Conservation (phyloP, 2,329 filamentous ascomycete species). For the Pestalotiopsis fici region DNA sequence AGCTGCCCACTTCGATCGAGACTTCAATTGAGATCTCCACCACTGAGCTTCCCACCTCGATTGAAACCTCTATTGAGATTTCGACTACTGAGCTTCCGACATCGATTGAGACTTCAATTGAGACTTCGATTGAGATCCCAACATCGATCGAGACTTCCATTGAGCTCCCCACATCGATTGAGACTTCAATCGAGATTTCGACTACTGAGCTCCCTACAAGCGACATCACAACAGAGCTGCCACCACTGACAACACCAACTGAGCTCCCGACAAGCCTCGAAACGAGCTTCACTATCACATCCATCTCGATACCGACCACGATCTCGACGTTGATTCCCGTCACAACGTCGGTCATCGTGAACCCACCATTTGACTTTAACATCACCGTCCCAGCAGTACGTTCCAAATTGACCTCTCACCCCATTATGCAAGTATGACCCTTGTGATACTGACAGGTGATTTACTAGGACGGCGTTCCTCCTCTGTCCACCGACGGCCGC, state of each 20-base stretch:
- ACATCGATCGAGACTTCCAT: not conserved
- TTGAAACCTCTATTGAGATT: not conserved
- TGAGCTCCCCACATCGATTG: not conserved
- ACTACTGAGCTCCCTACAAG: not conserved
- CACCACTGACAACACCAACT: not conserved
- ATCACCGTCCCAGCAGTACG: not conserved
- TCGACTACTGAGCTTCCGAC: not conserved
- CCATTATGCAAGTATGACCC: not conserved
- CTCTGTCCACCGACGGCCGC: not conserved
- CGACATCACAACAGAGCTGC: not conserved
- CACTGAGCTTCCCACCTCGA: not conserved
- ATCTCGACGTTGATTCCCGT: not conserved
- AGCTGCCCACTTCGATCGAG: not conserved
- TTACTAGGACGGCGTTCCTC: not conserved
- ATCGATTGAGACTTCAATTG: not conserved
- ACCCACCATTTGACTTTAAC: not conserved
- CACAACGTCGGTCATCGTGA: not conserved
- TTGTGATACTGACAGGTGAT: not conserved
- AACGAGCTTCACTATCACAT: not conserved
- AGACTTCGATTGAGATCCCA: not conserved
- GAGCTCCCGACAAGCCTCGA: not conserved
- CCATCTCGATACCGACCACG: not conserved
- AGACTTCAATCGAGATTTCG: not conserved
- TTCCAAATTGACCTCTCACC: not conserved
- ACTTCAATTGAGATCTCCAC: not conserved